phyloP scores from a whole-genome alignment of 768 basidiomycete genomes.

The Termitomyces eurrhizus region DNA sequence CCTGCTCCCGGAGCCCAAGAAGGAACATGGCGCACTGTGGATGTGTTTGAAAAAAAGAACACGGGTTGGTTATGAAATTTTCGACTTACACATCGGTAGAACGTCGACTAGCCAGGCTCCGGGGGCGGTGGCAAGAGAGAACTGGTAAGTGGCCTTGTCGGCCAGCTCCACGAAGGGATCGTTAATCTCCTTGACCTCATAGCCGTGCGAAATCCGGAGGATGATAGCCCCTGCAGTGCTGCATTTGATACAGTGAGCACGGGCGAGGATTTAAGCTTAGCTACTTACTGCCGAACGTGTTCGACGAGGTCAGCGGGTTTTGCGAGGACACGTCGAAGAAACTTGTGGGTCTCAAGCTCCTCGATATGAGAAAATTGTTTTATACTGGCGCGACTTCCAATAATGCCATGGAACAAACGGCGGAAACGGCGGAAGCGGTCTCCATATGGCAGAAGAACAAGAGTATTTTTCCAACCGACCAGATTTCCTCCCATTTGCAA shows the following conservation, averaged over 20 bases:
- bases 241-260: background rate
- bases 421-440: slow-evolving; percentile 53
- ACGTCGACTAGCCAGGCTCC: slow-evolving; percentile 51
- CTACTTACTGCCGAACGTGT: slow-evolving; percentile 45
- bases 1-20: slow-evolving; percentile 61
- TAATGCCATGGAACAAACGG: slow-evolving; percentile 46
- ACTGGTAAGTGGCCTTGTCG: slow-evolving; percentile 51
- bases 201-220: slow-evolving; percentile 50
- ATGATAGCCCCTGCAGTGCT: slow-evolving; percentile 53
- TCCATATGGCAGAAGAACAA: slow-evolving; percentile 53
- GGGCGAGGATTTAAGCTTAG: background rate
- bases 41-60: background rate
- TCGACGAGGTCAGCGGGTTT: slow-evolving; percentile 42
- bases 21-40: slow-evolving; percentile 53
- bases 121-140: slow-evolving; percentile 49
- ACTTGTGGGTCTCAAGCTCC: slow-evolving; percentile 43
- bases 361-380: slow-evolving; percentile 40
- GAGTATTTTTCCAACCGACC: slow-evolving; percentile 54
- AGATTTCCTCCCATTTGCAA: slow-evolving; percentile 53
- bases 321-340: slow-evolving; percentile 42
- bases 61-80: background rate
- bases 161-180: slow-evolving; percentile 52
- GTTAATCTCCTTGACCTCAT: slow-evolving; percentile 44
- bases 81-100: slow-evolving; percentile 40
- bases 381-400: slow-evolving; percentile 41